Conservation (phyloP, 164 flowering plant genomes). For the Aristolochia contorta region DNA sequence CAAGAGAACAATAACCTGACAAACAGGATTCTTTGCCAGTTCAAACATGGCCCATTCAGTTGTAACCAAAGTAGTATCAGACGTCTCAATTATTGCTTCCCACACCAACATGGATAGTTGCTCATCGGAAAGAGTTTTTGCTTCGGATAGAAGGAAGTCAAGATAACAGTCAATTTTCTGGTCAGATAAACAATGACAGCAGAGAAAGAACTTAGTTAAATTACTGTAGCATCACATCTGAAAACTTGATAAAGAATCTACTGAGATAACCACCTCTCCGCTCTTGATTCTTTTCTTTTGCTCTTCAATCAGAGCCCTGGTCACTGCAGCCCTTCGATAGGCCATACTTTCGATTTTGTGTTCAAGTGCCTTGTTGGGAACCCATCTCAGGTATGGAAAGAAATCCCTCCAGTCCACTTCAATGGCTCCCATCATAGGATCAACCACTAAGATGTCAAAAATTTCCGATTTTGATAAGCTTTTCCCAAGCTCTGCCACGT, state of each 20-base stretch:
- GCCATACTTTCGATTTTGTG: constrained; percentile 35
- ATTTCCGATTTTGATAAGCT: constrained; percentile 56
- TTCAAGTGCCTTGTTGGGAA: constrained; percentile 68
- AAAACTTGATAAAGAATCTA: background rate
- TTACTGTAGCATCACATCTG: background rate
- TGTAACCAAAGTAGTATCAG: constrained; percentile 73
- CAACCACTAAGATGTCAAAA: constrained; percentile 46
- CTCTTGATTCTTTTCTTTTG: constrained; percentile 39
- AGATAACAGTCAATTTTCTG: constrained; percentile 52
- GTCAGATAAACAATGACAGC: background rate
- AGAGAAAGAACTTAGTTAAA: background rate
- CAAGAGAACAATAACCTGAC: constrained; percentile 41
- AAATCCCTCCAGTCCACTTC: constrained; percentile 98
- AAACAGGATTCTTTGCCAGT: constrained; percentile 48
- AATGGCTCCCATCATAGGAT: constrained; percentile 77
- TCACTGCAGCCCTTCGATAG: constrained; percentile 45
- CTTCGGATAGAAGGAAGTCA: constrained; percentile 54
- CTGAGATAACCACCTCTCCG: constrained; percentile 38
- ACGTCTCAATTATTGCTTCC: constrained; percentile 77
- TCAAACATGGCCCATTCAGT: constrained; percentile 96
- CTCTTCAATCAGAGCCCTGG: constrained; percentile 52
- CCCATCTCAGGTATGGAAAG: constrained; percentile 86
- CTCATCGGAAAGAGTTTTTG: constrained; percentile 37
- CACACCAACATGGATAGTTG: constrained; percentile 58
- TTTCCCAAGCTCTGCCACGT: constrained; percentile 63